Conservation (phyloP, 768 basidiomycete genomes). For the Amanita molliuscula region DNA sequence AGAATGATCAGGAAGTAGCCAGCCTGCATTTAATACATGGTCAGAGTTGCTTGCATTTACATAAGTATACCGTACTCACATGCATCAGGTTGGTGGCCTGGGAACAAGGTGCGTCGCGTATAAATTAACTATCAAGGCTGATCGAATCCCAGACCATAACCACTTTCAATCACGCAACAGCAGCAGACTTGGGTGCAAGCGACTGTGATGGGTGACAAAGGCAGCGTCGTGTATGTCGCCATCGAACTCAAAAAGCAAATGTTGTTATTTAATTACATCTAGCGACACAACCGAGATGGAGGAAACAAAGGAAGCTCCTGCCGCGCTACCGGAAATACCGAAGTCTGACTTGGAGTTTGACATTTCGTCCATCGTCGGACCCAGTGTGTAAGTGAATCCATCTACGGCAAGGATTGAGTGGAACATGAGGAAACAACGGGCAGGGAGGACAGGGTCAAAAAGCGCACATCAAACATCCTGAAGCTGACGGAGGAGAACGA, state of each 20-base stretch:
- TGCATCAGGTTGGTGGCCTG: constrained; percentile 4
- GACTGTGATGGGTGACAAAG: constrained; percentile 7
- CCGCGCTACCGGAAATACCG: constrained; percentile 38
- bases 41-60: background rate
- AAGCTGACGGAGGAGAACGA: constrained; percentile 74
- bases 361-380: constrained; percentile 31
- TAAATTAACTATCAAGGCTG: background rate
- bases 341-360: constrained; percentile 33
- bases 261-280: background rate
- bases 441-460: constrained; percentile 45
- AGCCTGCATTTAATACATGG: background rate
- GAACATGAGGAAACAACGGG: constrained; percentile 8
- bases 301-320: constrained; percentile 9
- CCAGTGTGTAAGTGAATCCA: constrained; percentile 35
- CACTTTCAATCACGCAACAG: constrained; percentile 2
- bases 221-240: constrained; percentile 9
- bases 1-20: constrained; percentile 39
- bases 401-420: constrained; percentile 11
- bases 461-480: constrained; percentile 69
- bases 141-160: background rate
- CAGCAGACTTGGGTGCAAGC: no score
- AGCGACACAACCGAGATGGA: constrained; percentile 13
- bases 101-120: background rate
- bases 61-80: background rate
- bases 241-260: background rate